These are phyloP conservation scores for Sordariomycetes sp. DNA, from an alignment of 2,329 filamentous ascomycete species.

Conservation along the genomic window DNA sequence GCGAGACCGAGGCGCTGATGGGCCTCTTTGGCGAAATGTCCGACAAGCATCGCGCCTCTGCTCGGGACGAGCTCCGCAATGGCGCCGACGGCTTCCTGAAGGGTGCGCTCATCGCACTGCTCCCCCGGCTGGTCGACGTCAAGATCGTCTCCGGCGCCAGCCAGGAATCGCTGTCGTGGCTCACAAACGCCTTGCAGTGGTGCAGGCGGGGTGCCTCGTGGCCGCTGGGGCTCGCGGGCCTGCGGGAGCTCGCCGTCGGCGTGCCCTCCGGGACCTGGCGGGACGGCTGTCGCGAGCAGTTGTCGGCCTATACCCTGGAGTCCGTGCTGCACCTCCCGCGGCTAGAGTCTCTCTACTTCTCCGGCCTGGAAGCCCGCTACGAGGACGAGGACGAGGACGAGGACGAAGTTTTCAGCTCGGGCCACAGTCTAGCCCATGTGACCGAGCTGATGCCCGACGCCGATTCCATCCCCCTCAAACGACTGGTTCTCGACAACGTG, in stretches of 20 bases:
- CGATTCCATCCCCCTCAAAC: background rate
- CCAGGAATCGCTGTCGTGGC: background rate
- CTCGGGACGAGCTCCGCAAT: background rate
- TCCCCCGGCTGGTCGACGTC: conserved; percentile 2
- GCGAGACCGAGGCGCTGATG: background rate
- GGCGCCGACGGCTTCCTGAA: conserved; percentile 3
- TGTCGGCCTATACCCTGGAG: background rate
- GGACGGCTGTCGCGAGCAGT: background rate
- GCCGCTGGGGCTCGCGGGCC: background rate
- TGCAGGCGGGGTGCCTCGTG: background rate
- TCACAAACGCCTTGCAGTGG: background rate
- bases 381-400: background rate
- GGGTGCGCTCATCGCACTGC: background rate
- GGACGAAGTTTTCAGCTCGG: background rate
- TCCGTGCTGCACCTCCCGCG: background rate
- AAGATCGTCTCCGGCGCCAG: background rate
- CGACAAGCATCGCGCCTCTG: background rate
- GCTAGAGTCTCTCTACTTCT: background rate
- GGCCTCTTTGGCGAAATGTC: background rate
- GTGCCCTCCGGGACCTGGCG: background rate
- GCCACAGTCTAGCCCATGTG: background rate
- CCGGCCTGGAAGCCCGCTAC: background rate
- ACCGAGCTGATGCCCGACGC: background rate
- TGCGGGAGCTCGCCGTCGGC: background rate
- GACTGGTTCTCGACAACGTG: background rate